Evolutionary conservation across 2,329 filamentous ascomycete genomes (phyloP).

Genomic region (Sordariomycetes sp.): DNA sequence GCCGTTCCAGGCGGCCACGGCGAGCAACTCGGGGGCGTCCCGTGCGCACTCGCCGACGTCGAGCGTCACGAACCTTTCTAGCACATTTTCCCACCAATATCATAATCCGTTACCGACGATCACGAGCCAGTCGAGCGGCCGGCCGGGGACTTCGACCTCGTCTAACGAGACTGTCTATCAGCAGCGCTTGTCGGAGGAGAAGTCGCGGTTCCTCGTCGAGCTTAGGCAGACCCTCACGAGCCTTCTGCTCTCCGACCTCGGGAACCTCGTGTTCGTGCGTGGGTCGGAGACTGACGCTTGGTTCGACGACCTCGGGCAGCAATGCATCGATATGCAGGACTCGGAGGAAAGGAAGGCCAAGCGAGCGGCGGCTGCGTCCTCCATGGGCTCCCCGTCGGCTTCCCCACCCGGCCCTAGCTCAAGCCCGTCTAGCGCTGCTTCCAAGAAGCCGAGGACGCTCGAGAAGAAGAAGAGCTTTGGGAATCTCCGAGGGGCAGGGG

Average conservation of each 20-base stretch:
- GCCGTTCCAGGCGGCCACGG: slow-evolving; percentile 59
- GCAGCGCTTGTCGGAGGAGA: slow-evolving; percentile 51
- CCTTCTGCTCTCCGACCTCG: slow-evolving; percentile 77
- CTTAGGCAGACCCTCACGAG: slow-evolving; percentile 71
- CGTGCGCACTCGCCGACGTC: slow-evolving; percentile 48
- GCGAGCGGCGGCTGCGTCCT: slow-evolving; percentile 11
- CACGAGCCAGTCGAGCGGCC: slow-evolving; percentile 32
- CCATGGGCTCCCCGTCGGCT: slow-evolving; percentile 18
- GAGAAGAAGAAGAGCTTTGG: slow-evolving; percentile 59
- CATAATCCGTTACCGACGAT: slow-evolving; percentile 28
- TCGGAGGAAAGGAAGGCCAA: slow-evolving; percentile 34
- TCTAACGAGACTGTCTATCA: slow-evolving; percentile 55
- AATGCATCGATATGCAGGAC: slow-evolving; percentile 51
- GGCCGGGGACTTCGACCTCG: slow-evolving; percentile 53
- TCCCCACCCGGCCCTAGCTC: slow-evolving; percentile 15
- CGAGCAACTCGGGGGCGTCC: slow-evolving; percentile 45
- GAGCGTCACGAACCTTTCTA: slow-evolving; percentile 43
- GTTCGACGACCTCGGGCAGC: slow-evolving; percentile 58
- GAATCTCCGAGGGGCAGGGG: slow-evolving; percentile 27
- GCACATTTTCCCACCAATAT: slow-evolving; percentile 30
- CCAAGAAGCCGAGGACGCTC: slow-evolving; percentile 34
- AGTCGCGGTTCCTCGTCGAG: slow-evolving; percentile 63
- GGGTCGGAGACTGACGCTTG: slow-evolving; percentile 90
- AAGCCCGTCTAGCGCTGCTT: slow-evolving; percentile 16
- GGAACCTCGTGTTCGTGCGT: slow-evolving; percentile 70